Base-by-base conservation (phyloP, 306 rosid species). In the Vigna mungo region DNA sequence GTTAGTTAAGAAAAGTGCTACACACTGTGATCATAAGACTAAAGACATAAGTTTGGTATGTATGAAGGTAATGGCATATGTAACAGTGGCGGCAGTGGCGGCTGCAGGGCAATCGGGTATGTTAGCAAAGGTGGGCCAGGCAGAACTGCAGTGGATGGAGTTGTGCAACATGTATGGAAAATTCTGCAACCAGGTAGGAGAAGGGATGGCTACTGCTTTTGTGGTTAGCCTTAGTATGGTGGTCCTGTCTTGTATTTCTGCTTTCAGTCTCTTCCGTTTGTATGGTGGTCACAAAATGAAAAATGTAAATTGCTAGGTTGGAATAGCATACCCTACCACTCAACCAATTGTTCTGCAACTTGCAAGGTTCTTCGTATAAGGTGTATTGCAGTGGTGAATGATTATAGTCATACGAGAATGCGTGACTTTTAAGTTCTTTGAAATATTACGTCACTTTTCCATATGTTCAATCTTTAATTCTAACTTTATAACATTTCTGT, bases 121-220 rank as follows among this genome's bases (percentile, higher is more conserved):
- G 59, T 54, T 95, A 46, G 89, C 92, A n/a, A 92, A 88, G 89
- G 46, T 83, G 74, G 97, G 98, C 55, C 96, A 95, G 62, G 75
- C 83, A 51, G 97, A 95, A 80, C 66, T 95, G 53, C 97, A 95
- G 44, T 95, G 97, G 97, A 89, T 92, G 89, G 81, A 83, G 74
- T 56, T 84, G 73, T 92, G 97, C 78, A 64, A 86, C 73, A 83
- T 92, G 89, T 92, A 92, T 82, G 93, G 86, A 59, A 90, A 92
- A 77, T 95, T 92, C 82, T 95, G 97, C 80, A 90, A 88, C 84
- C 97, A 90, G 85, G 93, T 86, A 4, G 93, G 90, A 61, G 96
- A 90, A 81, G 98, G 97, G 71, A 55, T 95, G 8, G 97, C 87
- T 2, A 82, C 86, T 80, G 87, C 97, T 16, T 18, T 88, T 7